Evolutionary conservation across 208 protist genomes (phyloP), one percentile per base, ranked within the genome.

Genomic region (Crithidia mellificae): DNA sequence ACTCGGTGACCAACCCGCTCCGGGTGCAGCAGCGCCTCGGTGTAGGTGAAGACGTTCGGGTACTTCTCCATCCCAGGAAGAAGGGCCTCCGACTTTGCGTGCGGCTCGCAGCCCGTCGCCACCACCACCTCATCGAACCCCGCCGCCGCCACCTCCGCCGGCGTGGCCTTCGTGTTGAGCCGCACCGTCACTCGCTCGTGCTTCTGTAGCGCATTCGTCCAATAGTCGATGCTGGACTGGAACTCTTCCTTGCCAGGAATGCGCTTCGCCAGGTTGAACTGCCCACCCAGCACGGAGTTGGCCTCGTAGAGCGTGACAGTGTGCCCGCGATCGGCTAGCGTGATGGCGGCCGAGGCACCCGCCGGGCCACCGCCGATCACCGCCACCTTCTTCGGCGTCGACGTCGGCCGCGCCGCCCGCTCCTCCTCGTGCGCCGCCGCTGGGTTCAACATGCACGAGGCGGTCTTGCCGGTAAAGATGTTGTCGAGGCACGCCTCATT

Each of bases 181-280:
- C 94, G 91, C 38, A 90, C 55, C 51, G 83, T 93, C 39, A 76
- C 70, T 17, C 63, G 87, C 6, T 73, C 67, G 7, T 86, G 90
- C 54, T 83, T n/a, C 19, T 59, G 80, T 57, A 96, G 66, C 57
- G 91, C 74, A 32, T 83, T 63, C 2, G 82, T 87, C 87, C 94
- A 98, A 80, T 98, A 97, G 53, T 91, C 75, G 24, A 98, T 67
- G 46, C 92, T 82, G 62, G 90, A 86, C 69, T 97, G 85, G 56
- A 96, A 98, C 53, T 88, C 78, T 61, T 98, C 90, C 78, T 98
- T 98, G 12, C 96, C 96, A 0, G 94, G 93, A 1, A 98, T 82
- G 46, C 80, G 64, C 79, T 97, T 97, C 2, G 94, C 94, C 8
- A 98, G 68, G 74, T 98, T 96, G 61, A 98, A 87, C 85, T 98